Percentiles rank a stretch among this genome's conserved stretches.
Evolutionary conservation across 441 rosid genomes (phyloP).

Genomic region (Metrosideros polymorpha): DNA sequence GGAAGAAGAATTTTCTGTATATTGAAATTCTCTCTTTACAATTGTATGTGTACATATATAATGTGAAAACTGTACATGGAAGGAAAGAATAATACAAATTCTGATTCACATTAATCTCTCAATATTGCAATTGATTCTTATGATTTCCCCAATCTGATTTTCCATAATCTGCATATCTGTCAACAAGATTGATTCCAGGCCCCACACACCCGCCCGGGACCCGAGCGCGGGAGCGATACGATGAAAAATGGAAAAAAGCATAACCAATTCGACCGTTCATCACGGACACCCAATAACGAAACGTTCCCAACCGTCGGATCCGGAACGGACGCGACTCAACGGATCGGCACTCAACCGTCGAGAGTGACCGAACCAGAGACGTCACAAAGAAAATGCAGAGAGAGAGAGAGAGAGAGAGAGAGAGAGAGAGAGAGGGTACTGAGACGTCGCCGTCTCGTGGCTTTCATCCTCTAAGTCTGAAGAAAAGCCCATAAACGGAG

Average conservation of each 20-base stretch:
- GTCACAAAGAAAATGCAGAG: not conserved
- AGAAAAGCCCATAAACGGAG: not conserved
- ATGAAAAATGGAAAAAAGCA: not conserved
- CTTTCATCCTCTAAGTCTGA: not conserved
- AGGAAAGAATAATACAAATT: no score
- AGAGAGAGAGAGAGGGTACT: no score
- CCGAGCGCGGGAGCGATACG: not conserved
- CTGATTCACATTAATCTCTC: no score
- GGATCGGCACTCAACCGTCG: not conserved
- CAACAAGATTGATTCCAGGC: not conserved
- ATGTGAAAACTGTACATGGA: no score
- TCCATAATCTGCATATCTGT: no score
- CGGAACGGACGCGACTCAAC: not conserved
- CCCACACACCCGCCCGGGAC: no score
- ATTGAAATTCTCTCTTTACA: no score
- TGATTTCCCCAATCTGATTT: no score
- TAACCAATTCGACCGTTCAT: not conserved
- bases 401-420: no score
- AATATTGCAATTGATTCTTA: no score
- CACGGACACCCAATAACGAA: not conserved
- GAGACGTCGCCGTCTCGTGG: not conserved
- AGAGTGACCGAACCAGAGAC: not conserved
- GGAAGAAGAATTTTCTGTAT: no score
- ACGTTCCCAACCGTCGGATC: not conserved
- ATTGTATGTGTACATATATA: no score